phyloP scores from a whole-genome alignment of 2,329 filamentous ascomycete genomes.

The Talaromyces islandicus region DNA sequence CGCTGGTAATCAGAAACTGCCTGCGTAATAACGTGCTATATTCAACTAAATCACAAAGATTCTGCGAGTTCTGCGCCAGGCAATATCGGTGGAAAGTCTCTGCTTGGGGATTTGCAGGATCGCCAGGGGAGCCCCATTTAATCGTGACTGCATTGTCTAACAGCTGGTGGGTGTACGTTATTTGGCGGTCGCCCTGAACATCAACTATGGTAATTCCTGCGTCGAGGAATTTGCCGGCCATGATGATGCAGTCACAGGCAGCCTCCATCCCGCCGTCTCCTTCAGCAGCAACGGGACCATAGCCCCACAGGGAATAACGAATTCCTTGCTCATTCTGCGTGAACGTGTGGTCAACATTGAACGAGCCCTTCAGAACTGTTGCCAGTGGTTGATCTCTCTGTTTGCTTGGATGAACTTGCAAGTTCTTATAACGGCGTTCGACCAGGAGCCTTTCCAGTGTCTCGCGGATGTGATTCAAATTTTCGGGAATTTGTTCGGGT shows the following conservation, averaged over 20 bases:
- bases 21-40: constrained; percentile 2
- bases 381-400: neutral
- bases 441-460: constrained; percentile 4
- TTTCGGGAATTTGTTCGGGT: neutral
- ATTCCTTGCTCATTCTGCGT: neutral
- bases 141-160: neutral
- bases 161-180: neutral
- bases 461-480: constrained; percentile 1
- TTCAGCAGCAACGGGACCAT: neutral
- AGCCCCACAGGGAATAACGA: neutral
- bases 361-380: neutral
- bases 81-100: neutral
- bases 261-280: neutral
- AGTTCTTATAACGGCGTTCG: constrained; percentile 1
- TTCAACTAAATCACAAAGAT: neutral
- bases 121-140: neutral
- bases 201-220: constrained; percentile 31
- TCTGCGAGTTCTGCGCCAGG: neutral
- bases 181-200: constrained; percentile 13
- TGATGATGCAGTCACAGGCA: constrained; percentile 26
- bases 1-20: neutral
- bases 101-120: neutral
- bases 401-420: neutral
- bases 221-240: constrained; percentile 30
- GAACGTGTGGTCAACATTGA: neutral